Evolutionary conservation across 1,284 basidiomycete genomes (phyloP).

Genomic region (Peniophora sp.): DNA sequence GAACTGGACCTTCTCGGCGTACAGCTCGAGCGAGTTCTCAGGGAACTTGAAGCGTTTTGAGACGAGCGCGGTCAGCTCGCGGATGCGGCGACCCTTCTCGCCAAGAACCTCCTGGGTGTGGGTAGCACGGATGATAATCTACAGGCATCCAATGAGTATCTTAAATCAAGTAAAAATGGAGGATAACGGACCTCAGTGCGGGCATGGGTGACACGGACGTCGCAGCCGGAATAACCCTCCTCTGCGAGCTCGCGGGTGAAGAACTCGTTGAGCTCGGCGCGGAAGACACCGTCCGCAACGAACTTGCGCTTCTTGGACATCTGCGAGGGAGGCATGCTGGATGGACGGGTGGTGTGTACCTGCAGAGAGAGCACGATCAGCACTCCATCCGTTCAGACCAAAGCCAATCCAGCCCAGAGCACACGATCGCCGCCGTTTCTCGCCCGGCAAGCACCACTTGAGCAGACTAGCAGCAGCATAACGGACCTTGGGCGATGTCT

Average conservation of each 20-base stretch:
- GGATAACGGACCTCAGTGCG: conserved; percentile 89
- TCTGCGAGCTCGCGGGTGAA: conserved; percentile 98
- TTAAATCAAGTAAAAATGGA: too few relatives aligned
- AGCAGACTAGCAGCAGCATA: too few relatives aligned
- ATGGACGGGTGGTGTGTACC: background rate
- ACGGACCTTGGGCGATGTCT: too few relatives aligned
- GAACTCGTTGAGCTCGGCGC: conserved; percentile 97
- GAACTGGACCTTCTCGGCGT: conserved; percentile 99
- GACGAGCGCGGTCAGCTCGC: conserved; percentile 97
- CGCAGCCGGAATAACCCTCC: conserved; percentile 99
- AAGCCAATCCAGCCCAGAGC: too few relatives aligned
- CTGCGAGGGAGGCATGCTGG: conserved; percentile 63
- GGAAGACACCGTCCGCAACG: conserved; percentile 97
- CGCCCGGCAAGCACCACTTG: too few relatives aligned
- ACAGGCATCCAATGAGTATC: conserved; percentile 1
- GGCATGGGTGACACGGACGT: conserved; percentile 99
- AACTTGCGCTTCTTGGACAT: conserved; percentile 98
- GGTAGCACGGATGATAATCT: conserved; percentile 99
- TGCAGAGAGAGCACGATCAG: background rate
- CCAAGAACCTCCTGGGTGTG: conserved; percentile 99
- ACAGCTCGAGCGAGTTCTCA: conserved; percentile 97
- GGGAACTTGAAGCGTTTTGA: conserved; percentile 99
- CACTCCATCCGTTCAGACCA: background rate
- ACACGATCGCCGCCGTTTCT: too few relatives aligned
- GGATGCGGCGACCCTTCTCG: conserved; percentile 99